These are phyloP conservation scores for Sporothrix brunneoviolacea DNA, from an alignment of 2,329 filamentous ascomycete species.

Conservation along the genomic window DNA sequence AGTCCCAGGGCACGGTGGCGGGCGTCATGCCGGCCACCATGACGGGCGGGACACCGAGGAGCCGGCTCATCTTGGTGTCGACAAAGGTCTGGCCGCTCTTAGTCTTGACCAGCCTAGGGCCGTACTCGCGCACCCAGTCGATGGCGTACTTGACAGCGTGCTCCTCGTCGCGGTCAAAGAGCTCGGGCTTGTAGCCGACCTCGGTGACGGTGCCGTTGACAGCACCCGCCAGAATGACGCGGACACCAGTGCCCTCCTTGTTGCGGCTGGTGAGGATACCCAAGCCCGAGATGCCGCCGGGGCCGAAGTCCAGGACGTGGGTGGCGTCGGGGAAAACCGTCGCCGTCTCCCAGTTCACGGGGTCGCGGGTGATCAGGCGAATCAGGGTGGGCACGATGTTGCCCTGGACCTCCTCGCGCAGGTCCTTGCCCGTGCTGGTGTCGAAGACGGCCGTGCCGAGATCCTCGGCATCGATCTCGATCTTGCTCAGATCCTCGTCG, in stretches of 20 bases:
- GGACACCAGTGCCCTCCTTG: constrained; percentile 96
- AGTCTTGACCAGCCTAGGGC: constrained; percentile 84
- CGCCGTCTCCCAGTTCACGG: constrained; percentile 93
- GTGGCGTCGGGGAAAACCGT: constrained; percentile 87
- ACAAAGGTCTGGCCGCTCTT: constrained; percentile 85
- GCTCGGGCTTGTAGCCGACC: constrained; percentile 94
- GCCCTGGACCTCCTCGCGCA: constrained; percentile 61
- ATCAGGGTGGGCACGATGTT: constrained; percentile 83
- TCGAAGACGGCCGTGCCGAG: constrained; percentile 84
- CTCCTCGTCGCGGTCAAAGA: constrained; percentile 94
- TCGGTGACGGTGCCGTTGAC: constrained; percentile 85
- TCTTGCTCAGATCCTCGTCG: constrained; percentile 76
- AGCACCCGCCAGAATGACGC: constrained; percentile 90
- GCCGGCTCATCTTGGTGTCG: constrained; percentile 90
- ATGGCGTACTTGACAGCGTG: constrained; percentile 91
- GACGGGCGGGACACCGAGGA: constrained; percentile 77
- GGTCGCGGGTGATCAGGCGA: constrained; percentile 88
- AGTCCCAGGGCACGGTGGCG: constrained; percentile 82
- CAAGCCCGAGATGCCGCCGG: constrained; percentile 91
- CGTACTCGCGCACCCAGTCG: constrained; percentile 97
- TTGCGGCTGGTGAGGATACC: constrained; percentile 96
- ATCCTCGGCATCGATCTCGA: constrained; percentile 65
- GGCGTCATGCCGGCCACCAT: constrained; percentile 95
- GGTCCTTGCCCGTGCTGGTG: constrained; percentile 80
- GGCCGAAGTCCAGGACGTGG: constrained; percentile 93